Conservation (phyloP, 495 filamentous ascomycete genomes). For the Penicillium tannophilum region DNA sequence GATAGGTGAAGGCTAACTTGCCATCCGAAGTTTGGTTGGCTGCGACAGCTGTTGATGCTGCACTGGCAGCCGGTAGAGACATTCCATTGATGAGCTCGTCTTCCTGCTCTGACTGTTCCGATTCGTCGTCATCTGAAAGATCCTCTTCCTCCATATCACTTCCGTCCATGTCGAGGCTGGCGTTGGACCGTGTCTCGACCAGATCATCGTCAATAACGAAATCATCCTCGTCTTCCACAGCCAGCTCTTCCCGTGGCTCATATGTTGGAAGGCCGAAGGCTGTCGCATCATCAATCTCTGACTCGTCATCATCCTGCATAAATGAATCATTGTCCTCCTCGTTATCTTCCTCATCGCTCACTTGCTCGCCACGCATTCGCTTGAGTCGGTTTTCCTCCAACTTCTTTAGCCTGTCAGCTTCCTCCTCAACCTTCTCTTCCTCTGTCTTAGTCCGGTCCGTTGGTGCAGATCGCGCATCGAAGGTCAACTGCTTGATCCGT, state of each 20-base stretch:
- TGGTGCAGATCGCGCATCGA: conserved; percentile 80
- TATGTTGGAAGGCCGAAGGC: conserved; percentile 54
- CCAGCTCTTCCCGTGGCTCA: conserved; percentile 41
- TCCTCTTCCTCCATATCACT: conserved; percentile 57
- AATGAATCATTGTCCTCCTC: conserved; percentile 50
- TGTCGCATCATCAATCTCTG: conserved; percentile 53
- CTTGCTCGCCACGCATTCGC: conserved; percentile 48
- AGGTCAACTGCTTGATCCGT: conserved; percentile 74
- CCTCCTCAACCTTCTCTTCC: conserved; percentile 79
- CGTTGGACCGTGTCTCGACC: conserved; percentile 59
- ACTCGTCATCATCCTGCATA: conserved; percentile 44
- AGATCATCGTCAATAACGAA: conserved; percentile 88
- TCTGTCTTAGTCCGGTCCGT: conserved; percentile 88
- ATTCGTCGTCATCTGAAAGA: conserved; percentile 50
- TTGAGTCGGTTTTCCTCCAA: conserved; percentile 72
- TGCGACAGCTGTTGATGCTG: conserved; percentile 27
- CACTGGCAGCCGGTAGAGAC: conserved; percentile 28
- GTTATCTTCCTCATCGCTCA: conserved; percentile 47
- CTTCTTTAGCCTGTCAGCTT: conserved; percentile 70
- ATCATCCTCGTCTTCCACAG: conserved; percentile 87
- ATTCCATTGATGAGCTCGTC: conserved; percentile 50
- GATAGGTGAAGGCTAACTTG: conserved; percentile 74
- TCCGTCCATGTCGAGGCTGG: conserved; percentile 52
- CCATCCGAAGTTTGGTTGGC: conserved; percentile 46
- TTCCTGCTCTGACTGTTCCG: conserved; percentile 47